Conservation (phyloP, 23 red algal species). For the Gracilariopsis chorda region DNA sequence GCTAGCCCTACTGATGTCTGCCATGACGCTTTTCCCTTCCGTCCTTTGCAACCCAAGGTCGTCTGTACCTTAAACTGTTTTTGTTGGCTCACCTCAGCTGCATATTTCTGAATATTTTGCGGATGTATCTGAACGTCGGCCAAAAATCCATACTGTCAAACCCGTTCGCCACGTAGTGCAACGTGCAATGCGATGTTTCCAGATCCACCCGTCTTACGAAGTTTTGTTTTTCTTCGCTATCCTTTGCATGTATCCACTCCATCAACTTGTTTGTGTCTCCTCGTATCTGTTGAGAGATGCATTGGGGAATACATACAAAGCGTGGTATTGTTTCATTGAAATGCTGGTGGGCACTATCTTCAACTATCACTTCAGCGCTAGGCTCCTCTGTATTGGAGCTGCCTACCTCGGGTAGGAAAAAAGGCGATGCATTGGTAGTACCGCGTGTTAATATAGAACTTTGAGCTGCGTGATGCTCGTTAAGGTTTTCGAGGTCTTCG, state of each 20-base stretch:
- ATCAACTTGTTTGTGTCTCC: neutral
- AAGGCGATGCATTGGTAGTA: neutral
- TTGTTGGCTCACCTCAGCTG: neutral
- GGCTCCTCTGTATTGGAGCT: neutral
- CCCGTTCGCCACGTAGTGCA: neutral
- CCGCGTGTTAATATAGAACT: no score
- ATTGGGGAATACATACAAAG: neutral
- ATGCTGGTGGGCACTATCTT: neutral
- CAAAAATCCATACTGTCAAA: neutral
- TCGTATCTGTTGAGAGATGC: neutral
- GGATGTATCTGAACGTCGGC: neutral
- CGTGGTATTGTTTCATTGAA: neutral
- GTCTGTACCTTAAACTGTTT: no score
- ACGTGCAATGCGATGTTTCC: neutral
- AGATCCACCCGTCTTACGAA: neutral
- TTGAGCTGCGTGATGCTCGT: neutral
- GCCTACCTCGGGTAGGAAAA: neutral
- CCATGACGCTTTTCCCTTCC: no score
- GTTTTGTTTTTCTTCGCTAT: neutral
- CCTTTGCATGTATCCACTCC: neutral
- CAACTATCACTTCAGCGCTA: neutral
- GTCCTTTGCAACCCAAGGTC: no score
- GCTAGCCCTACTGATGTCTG: no score
- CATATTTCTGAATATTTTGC: neutral
- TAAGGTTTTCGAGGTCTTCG: neutral